Evolutionary conservation across 2,329 filamentous ascomycete genomes (phyloP).

Genomic region (Hortaea sp.): DNA sequence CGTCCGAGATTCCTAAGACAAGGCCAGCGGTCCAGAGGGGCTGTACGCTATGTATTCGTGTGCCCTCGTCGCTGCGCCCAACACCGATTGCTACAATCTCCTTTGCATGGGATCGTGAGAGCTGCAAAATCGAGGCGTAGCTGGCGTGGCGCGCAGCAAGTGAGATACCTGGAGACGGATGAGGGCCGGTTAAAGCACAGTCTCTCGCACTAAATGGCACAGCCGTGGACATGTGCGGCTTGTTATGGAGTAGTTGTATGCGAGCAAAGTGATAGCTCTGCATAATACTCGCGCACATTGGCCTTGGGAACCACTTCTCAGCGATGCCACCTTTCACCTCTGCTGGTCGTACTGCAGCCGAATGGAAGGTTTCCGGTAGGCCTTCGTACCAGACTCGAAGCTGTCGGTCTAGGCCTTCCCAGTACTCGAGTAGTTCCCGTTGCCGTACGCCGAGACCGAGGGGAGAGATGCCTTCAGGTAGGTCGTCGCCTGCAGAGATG

Average conservation of each 20-base stretch:
- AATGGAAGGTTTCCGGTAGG: conserved; percentile 49
- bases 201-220: conserved; percentile 1
- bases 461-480: conserved; percentile 29
- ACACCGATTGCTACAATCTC: conserved; percentile 54
- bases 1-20: conserved; percentile 40
- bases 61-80: conserved; percentile 44
- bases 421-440: conserved; percentile 41
- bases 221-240: conserved; percentile 44
- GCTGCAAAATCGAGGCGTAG: conserved; percentile 47
- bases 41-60: conserved; percentile 49
- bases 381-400: conserved; percentile 50
- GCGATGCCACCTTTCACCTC: conserved; percentile 16
- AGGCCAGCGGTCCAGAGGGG: conserved; percentile 54
- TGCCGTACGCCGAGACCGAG: conserved; percentile 38
- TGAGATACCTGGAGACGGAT: conserved; percentile 26
- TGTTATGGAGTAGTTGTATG: conserved; percentile 52
- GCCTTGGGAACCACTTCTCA: conserved; percentile 54
- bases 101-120: conserved; percentile 47
- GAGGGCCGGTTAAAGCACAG: neutral
- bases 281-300: conserved; percentile 57
- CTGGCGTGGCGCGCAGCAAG: conserved; percentile 45
- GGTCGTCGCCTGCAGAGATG: conserved; percentile 47
- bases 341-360: conserved; percentile 41
- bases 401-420: conserved; percentile 46
- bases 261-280: conserved; percentile 56